Evolutionary conservation across 1,139 yeast genomes (phyloP), one percentile per base, ranked within the genome.

Genomic region (Pichia sp.): DNA sequence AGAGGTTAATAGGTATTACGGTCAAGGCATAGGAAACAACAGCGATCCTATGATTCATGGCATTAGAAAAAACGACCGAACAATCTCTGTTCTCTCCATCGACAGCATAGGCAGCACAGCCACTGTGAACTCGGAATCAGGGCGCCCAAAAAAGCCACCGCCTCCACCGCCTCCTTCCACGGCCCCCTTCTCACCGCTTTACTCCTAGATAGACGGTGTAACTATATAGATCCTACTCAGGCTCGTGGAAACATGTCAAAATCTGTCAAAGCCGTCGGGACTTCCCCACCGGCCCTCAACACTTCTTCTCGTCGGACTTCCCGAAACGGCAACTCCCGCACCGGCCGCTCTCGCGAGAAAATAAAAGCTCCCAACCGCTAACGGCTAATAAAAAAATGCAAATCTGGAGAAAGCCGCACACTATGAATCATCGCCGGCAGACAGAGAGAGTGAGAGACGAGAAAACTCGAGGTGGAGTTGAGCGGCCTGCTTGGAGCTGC

Each of bases 121-220:
- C 44, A 19, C 50, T 19, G 30, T 34, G 29, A 41, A 16, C 42
- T 8, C 38, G 10, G 41, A 11, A 36, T 3, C 26, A 30, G 23
- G 50, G n/a, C 31, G 41, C n/a, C 16, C 38, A 44, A 30, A 30
- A 10, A 19, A 36, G 11, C 26, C 49, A 38, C 41, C 16, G 7
- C 50, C 52, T 4, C 54, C 56, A 13, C 56, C 54, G 29, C 54
- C 54, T n/a, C 54, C 51, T 11, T 46, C 53, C 7, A 31, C 48
- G n/a, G 19, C 16, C 3, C 26, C 34, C n/a, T 40, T n/a, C 19
- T 34, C 47, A n/a, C 54, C 40, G 30, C 42, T 49, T 31, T 36
- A 19, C 15, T 40, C 50, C 16, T 38, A 38, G 41, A 38, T n/a
- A 34, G 38, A 10, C n/a, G 29, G 29, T 26, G 29, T 26, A 26